A percentile compares a stretch with the other conserved stretches of the same genome.
phyloP scores from a whole-genome alignment of 2,329 filamentous ascomycete species.

The Pestalotiopsis fici region DNA sequence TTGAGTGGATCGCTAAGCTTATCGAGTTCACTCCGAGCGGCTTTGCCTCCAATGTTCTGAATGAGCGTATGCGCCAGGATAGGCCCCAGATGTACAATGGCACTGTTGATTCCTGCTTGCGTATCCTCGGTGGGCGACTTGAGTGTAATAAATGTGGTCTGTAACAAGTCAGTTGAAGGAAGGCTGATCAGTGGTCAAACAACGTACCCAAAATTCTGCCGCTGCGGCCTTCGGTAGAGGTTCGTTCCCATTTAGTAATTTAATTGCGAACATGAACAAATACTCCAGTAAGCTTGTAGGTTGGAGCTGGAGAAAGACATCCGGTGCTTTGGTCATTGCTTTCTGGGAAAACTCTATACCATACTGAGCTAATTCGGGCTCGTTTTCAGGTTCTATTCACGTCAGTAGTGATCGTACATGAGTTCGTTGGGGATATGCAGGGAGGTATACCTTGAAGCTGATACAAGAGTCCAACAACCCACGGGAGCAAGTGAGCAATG shows the following conservation, averaged over 20 bases:
- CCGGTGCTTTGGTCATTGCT: slow-evolving; percentile 60
- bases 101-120: slow-evolving; percentile 45
- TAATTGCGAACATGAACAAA: slow-evolving; percentile 72
- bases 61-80: slow-evolving; percentile 60
- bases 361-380: slow-evolving; percentile 72
- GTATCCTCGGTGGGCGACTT: slow-evolving; percentile 42
- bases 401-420: slow-evolving; percentile 12
- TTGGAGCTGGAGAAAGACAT: slow-evolving; percentile 61
- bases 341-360: slow-evolving; percentile 72
- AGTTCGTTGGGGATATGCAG: neutral
- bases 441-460: slow-evolving; percentile 53
- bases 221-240: slow-evolving; percentile 75
- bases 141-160: slow-evolving; percentile 57
- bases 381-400: slow-evolving; percentile 55
- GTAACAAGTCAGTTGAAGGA: neutral
- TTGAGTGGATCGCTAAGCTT: slow-evolving; percentile 71
- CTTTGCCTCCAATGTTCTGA: slow-evolving; percentile 68
- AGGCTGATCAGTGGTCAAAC: slow-evolving; percentile 10
- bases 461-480: slow-evolving; percentile 64
- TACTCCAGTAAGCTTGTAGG: slow-evolving; percentile 59
- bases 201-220: slow-evolving; percentile 72
- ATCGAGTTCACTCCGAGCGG: slow-evolving; percentile 72
- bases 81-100: slow-evolving; percentile 62
- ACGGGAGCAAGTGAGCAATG: slow-evolving; percentile 55
- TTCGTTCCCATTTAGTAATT: slow-evolving; percentile 70